These are phyloP conservation scores for Sporothrix protearum DNA, from an alignment of 2,329 filamentous ascomycete species.

Conservation along the genomic window DNA sequence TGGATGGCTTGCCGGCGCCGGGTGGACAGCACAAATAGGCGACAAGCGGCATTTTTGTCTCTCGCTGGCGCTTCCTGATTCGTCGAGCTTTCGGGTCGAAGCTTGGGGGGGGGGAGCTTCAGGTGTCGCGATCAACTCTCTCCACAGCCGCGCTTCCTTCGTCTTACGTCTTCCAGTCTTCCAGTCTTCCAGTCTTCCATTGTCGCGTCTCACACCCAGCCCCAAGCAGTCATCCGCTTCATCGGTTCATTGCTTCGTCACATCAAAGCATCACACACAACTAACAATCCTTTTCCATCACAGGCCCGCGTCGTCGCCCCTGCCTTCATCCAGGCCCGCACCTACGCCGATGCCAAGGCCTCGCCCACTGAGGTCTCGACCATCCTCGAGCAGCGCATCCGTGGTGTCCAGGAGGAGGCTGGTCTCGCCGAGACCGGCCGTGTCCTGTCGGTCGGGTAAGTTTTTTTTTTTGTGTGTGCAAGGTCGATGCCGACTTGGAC, in stretches of 20 bases:
- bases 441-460: conserved; percentile 98
- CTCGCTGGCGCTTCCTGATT: conserved; percentile 14
- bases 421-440: conserved; percentile 96
- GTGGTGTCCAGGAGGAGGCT: conserved; percentile 96
- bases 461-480: too few relatives aligned
- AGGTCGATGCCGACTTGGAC: too few relatives aligned
- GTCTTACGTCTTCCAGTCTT: not conserved
- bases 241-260: not conserved
- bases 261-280: conserved; percentile 6
- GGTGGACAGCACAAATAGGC: not conserved
- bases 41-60: conserved; percentile 9
- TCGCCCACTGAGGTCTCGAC: conserved; percentile 97
- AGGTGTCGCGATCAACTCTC: not conserved
- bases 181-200: not conserved
- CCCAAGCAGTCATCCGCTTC: not conserved
- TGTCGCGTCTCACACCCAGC: not conserved
- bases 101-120: conserved; percentile 11
- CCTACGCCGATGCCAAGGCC: conserved; percentile 94
- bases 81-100: conserved; percentile 15
- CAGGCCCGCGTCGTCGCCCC: conserved; percentile 85
- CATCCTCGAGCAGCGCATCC: conserved; percentile 98
- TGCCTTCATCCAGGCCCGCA: conserved; percentile 72
- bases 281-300: conserved; percentile 28
- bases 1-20: not conserved
- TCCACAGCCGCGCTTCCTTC: not conserved